phyloP scores from a whole-genome alignment of 1,284 basidiomycete genomes.

The Ustilago xerochloae region DNA sequence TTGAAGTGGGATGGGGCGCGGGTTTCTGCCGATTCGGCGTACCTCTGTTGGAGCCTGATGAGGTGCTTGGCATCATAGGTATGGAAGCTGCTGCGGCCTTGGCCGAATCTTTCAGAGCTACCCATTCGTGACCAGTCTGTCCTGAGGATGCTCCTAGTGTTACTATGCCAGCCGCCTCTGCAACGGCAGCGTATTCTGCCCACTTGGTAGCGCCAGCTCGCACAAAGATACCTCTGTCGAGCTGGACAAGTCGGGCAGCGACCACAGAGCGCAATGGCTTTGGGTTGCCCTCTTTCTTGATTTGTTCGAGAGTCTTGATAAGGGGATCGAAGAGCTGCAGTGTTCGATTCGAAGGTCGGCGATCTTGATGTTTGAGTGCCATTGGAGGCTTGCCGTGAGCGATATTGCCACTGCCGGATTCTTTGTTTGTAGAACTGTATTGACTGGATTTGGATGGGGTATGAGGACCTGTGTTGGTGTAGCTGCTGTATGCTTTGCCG shows the following conservation, averaged over 20 bases:
- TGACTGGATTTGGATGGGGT: conserved; percentile 24
- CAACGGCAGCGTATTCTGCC: conserved; percentile 58
- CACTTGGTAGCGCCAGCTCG: conserved; percentile 53
- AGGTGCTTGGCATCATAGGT: conserved; percentile 24
- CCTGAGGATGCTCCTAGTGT: conserved; percentile 47
- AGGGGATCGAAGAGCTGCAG: conserved; percentile 53
- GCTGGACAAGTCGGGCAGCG: conserved; percentile 33
- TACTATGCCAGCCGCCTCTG: conserved; percentile 57
- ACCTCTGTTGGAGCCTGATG: conserved; percentile 8
- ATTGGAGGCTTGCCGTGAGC: conserved; percentile 23
- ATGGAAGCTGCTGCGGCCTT: conserved; percentile 17
- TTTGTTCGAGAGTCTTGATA: conserved; percentile 46
- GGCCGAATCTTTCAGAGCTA: conserved; percentile 40
- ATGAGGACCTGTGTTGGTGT: conserved; percentile 15
- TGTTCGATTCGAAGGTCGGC: conserved; percentile 39
- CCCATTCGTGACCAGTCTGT: conserved; percentile 53
- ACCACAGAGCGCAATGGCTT: conserved; percentile 51
- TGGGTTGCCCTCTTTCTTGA: conserved; percentile 48
- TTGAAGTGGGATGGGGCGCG: conserved; percentile 1
- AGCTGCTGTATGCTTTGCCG: conserved; percentile 49
- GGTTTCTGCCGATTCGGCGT: conserved; percentile 29
- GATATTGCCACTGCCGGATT: background rate
- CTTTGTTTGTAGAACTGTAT: background rate
- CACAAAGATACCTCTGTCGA: conserved; percentile 50
- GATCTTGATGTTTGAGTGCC: conserved; percentile 25